Evolutionary conservation across 2,329 filamentous ascomycete species (phyloP), one percentile per base, ranked within the genome.

Genomic region (Penicillium sp.): DNA sequence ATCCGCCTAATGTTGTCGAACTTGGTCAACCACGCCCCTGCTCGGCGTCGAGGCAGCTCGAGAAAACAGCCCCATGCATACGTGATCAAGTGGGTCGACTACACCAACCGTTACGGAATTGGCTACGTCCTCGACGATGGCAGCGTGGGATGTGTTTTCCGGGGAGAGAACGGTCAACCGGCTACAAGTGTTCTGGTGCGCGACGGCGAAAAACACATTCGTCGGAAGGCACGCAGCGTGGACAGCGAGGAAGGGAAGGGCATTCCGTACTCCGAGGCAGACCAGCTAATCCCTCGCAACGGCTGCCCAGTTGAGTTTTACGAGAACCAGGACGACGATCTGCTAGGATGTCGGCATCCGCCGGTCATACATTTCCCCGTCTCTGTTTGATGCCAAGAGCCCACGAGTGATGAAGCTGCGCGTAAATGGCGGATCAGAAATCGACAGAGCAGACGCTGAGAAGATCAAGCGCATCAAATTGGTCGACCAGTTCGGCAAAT

Each of bases 31-130:
- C 55, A 62, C 26, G 58, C 63, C 3, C 51, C 63, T n/a, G 55
- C 52, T 27, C 63, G 65, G 23, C 61, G 67, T 28, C 60, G 65
- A n/a, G 53, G 57, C 14, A 56, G 57, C 2, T 46, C 58, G 6
- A 54, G 60, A 32, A 59, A 61, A 23, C 54, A 62, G 26, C 67
- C 66, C 2, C 72, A 75, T 43, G 61, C 72, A 2, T 72, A 74
- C 46, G 74, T 77, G 4, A 72, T 75, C 40, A 77, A 76, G 61
- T 77, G 74, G 74, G 74, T 77, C 16, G 74, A 77, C 51, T 77
- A 77, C 52, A 74, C 74, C 6, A 75, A 75, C 47, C 69, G 73
- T 38, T 75, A 76, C 48, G 74, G 74, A 9, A 75, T 77, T 39
- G 74, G 73, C 5, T 77, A 77, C 51, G 72, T 76, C 6, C 54